Conservation (phyloP, 768 basidiomycete genomes). For the Phanerodontia chrysosporium region DNA sequence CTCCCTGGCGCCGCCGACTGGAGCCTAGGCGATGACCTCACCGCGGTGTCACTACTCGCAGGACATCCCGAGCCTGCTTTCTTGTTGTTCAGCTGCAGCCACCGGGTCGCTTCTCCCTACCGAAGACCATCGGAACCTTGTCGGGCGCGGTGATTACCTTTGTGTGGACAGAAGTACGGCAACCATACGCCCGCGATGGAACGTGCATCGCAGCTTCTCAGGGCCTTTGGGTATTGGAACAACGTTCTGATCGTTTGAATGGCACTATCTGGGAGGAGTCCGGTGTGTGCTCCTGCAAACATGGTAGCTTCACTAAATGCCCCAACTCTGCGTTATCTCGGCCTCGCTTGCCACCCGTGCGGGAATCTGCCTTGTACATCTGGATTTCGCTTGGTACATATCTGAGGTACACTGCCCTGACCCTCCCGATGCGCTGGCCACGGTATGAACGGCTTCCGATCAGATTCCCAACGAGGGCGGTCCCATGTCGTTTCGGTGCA, state of each 20-base stretch:
- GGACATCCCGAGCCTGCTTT: not conserved
- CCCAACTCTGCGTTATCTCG: conserved; percentile 10
- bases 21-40: conserved; percentile 7
- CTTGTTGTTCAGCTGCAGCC: not conserved
- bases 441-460: conserved; percentile 22
- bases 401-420: not conserved
- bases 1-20: too few species aligned
- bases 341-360: not conserved
- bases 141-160: not conserved
- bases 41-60: not conserved
- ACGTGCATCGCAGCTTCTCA: conserved; percentile 6
- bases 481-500: conserved; percentile 2
- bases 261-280: conserved; percentile 5
- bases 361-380: not conserved
- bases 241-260: conserved; percentile 5
- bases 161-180: conserved; percentile 3
- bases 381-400: conserved; percentile 1
- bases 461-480: conserved; percentile 18
- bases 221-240: not conserved
- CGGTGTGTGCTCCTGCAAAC: not conserved
- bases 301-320: not conserved
- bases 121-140: conserved; percentile 3
- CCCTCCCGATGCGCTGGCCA: conserved; percentile 16
- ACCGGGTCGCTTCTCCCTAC: not conserved
- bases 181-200: conserved; percentile 4